Evolutionary conservation across 2,329 filamentous ascomycete species (phyloP).

Genomic region (Ceratocystis diversiconidia): DNA sequence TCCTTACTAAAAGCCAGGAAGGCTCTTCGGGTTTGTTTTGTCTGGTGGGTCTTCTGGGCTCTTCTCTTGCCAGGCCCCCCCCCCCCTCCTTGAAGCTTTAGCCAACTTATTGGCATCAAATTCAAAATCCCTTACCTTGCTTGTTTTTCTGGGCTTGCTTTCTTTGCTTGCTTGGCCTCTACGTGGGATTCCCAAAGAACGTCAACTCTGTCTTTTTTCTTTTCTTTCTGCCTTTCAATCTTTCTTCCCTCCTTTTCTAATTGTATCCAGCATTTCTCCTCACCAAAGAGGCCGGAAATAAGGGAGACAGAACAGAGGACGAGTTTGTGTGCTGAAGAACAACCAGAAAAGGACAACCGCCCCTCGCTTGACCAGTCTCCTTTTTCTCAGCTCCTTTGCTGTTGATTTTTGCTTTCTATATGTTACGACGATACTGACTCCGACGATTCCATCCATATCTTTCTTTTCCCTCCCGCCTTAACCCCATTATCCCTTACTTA

Average conservation of each 20-base stretch:
- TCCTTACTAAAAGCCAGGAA: constrained; percentile 1
- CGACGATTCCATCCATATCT: constrained; percentile 1
- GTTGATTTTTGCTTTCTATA: constrained; percentile 13
- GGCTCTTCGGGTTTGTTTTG: not conserved
- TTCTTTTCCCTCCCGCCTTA: constrained; percentile 11
- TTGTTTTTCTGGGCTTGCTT: not conserved
- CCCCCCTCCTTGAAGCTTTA: not conserved
- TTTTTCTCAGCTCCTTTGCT: constrained; percentile 7
- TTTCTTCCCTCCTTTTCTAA: constrained; percentile 7
- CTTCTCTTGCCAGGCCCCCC: not conserved
- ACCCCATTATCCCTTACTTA: not conserved
- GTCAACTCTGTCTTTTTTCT: not conserved
- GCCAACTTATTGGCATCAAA: not conserved
- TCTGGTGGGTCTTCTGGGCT: constrained; percentile 3
- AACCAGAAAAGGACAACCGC: constrained; percentile 1
- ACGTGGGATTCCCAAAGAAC: not conserved
- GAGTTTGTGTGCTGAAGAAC: not conserved
- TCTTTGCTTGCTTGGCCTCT: not conserved
- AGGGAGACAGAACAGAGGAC: not conserved
- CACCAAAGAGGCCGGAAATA: not conserved
- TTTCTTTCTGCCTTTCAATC: not conserved
- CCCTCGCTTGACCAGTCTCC: constrained; percentile 4
- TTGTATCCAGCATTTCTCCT: constrained; percentile 4
- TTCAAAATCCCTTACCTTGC: not conserved
- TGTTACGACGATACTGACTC: constrained; percentile 13